Percentiles rank a stretch among this genome's conserved stretches.
These are phyloP conservation scores for Chaetomium sp. DNA, from an alignment of 2,329 filamentous ascomycete genomes.

Conservation along the genomic window DNA sequence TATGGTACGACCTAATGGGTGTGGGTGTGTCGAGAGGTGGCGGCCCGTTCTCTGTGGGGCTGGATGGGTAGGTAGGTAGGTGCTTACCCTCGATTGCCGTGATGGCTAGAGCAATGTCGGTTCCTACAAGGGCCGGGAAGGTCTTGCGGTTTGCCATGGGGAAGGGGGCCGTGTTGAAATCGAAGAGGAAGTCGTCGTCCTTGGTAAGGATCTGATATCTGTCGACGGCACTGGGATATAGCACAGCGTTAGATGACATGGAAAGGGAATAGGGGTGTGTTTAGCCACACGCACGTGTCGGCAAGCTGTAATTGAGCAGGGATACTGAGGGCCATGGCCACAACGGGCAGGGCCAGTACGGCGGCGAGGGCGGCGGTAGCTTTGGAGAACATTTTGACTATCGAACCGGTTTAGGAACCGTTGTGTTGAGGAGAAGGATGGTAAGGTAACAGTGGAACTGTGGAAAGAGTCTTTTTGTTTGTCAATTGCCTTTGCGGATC, in stretches of 20 bases:
- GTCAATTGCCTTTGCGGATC: too few species aligned
- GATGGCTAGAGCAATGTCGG: conserved; percentile 4
- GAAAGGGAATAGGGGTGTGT: neutral
- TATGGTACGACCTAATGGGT: neutral
- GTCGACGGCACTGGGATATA: conserved; percentile 2
- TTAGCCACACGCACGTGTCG: conserved; percentile 3
- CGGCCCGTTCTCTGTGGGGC: neutral
- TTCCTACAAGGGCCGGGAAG: conserved; percentile 10
- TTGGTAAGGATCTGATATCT: conserved; percentile 7
- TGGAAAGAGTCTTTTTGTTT: too few species aligned
- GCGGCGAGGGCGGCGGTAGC: neutral
- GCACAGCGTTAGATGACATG: neutral
- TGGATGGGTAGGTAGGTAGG: too few species aligned
- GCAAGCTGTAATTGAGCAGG: conserved; percentile 15
- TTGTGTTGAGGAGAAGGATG: neutral
- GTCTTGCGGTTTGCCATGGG: conserved; percentile 13
- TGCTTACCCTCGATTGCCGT: neutral
- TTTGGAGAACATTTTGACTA: conserved; percentile 4
- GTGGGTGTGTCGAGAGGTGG: neutral
- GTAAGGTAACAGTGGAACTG: neutral
- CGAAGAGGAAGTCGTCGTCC: conserved; percentile 9
- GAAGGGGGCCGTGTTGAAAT: conserved; percentile 2
- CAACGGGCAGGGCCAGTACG: neutral
- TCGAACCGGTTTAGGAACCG: neutral
- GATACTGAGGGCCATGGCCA: conserved; percentile 8